A percentile compares a stretch with the other conserved stretches of the same genome.
Evolutionary conservation across 169 alveolate genomes (phyloP).

Genomic region (Eimeria praecox): DNA sequence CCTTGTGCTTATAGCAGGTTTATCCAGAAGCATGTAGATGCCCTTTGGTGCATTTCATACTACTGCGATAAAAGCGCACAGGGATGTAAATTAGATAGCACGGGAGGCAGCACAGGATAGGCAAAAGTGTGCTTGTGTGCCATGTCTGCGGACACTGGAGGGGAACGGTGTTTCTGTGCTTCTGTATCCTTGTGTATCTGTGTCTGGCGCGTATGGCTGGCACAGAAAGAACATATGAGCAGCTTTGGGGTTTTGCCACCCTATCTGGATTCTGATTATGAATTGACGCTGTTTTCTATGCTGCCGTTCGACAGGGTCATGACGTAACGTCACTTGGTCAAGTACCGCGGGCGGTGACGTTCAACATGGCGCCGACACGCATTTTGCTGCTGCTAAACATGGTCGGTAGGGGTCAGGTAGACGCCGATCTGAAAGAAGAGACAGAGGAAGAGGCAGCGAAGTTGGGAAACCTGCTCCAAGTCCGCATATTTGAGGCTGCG

Average conservation of each 20-base stretch:
- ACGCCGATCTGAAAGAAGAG: constrained; percentile 86
- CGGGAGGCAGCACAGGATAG: background rate
- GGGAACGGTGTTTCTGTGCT: background rate
- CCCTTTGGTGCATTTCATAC: background rate
- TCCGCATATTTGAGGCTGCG: constrained; percentile 83
- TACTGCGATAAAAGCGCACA: background rate
- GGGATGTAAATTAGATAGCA: background rate
- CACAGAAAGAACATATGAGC: background rate
- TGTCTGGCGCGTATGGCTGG: background rate
- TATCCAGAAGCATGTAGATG: background rate
- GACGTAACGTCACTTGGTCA: constrained; percentile 75
- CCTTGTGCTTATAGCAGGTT: background rate
- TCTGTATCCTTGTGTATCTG: background rate
- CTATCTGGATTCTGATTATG: background rate
- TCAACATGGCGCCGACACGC: constrained; percentile 83
- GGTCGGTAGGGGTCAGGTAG: constrained; percentile 87
- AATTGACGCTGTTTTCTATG: background rate
- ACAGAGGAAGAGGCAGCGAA: constrained; percentile 89
- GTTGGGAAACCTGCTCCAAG: constrained; percentile 87
- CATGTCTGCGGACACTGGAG: background rate
- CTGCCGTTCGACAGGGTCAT: constrained; percentile 64
- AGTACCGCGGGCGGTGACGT: constrained; percentile 76
- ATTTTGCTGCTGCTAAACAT: constrained; percentile 82
- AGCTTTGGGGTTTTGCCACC: background rate
- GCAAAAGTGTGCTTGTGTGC: background rate